Conservation (phyloP, 106 monocot species). For the Gastrodia elata region DNA sequence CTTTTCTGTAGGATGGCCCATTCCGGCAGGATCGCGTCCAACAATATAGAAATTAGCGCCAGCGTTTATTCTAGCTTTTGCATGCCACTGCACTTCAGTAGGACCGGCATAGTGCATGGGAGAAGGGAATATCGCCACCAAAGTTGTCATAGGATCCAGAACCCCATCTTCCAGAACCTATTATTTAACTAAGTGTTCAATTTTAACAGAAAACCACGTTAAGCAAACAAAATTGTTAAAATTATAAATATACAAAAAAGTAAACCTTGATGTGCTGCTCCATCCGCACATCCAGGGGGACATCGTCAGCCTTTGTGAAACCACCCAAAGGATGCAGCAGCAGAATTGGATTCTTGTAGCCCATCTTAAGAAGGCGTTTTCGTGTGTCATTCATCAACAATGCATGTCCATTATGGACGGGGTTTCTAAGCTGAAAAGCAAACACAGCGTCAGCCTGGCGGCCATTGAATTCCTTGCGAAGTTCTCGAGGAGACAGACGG, state of each 20-base stretch:
- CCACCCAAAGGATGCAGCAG: conserved; percentile 94
- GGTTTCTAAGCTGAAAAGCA: conserved; percentile 92
- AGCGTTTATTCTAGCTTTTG: conserved; percentile 92
- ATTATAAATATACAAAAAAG: not conserved
- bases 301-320: conserved; percentile 94
- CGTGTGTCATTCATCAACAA: conserved; percentile 95
- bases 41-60: conserved; percentile 99
- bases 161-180: conserved; percentile 97
- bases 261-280: conserved; percentile 96
- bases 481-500: conserved; percentile 76
- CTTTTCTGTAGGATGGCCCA: conserved; percentile 90
- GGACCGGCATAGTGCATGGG: conserved; percentile 99
- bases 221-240: not conserved
- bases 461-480: conserved; percentile 80
- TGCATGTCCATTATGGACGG: conserved; percentile 97
- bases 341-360: conserved; percentile 86
- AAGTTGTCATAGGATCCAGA: conserved; percentile 86
- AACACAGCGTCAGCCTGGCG: conserved; percentile 91
- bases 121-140: conserved; percentile 92
- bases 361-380: conserved; percentile 81
- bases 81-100: conserved; percentile 99
- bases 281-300: conserved; percentile 88
- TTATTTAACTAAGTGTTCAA: not conserved
- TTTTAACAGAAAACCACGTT: not conserved
- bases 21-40: conserved; percentile 97